Evolutionary conservation across 768 basidiomycete genomes (phyloP).

Genomic region (Xerocomus spinulosus): DNA sequence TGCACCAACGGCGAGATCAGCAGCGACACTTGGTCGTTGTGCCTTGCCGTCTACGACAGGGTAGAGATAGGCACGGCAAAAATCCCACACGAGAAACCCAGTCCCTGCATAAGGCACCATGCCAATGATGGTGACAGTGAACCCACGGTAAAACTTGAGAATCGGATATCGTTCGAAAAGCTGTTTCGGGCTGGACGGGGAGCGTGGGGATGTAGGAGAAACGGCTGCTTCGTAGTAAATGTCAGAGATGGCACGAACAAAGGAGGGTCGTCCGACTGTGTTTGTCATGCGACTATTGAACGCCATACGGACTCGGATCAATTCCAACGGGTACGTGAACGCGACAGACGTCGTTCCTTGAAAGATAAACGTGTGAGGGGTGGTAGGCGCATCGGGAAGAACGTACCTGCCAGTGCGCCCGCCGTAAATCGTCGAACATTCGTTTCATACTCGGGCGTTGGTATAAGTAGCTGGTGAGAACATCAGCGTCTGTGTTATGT

Average conservation of each 20-base stretch:
- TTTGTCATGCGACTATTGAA: conserved; percentile 39
- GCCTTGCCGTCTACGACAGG: conserved; percentile 42
- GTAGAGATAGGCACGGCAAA: conserved; percentile 56
- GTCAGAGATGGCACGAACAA: conserved; percentile 49
- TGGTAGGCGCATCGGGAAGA: not conserved
- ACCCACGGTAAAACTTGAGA: conserved; percentile 96
- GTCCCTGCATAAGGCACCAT: conserved; percentile 97
- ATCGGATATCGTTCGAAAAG: conserved; percentile 62
- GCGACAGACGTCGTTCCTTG: conserved; percentile 84
- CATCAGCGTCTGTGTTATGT: not conserved
- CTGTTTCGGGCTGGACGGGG: conserved; percentile 22
- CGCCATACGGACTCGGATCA: conserved; percentile 94
- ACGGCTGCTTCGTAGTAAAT: conserved; percentile 67
- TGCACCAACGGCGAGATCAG: conserved; percentile 81
- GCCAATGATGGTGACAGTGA: conserved; percentile 84
- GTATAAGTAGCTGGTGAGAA: conserved; percentile 69
- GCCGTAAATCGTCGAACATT: conserved; percentile 76
- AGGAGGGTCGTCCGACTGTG: conserved; percentile 42
- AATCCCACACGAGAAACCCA: conserved; percentile 90
- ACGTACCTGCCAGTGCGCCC: conserved; percentile 80
- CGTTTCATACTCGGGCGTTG: conserved; percentile 72
- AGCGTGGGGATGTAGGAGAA: conserved; percentile 15
- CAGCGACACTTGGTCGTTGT: conserved; percentile 38
- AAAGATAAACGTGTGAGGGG: not conserved
- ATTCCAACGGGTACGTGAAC: conserved; percentile 92